These are phyloP conservation scores for Quillaja saponaria DNA, from an alignment of 306 rosid species.

Conservation along the genomic window DNA sequence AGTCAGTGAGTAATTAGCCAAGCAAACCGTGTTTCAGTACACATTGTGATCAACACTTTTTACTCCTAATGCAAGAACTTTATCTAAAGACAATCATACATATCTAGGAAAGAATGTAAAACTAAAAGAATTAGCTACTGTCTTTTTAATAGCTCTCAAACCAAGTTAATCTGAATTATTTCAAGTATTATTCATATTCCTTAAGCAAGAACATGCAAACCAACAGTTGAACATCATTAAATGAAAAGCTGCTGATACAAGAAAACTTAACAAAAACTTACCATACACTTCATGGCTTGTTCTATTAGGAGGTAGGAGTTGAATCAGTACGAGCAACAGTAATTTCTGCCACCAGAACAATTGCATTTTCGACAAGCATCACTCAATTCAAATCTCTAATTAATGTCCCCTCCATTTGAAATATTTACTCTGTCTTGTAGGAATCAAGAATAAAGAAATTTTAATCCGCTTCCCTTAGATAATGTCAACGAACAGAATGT, in stretches of 20 bases:
- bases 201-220: constrained; percentile 13
- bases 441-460: constrained; percentile 11
- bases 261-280: constrained; percentile 27
- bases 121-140: neutral
- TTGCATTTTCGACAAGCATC: constrained; percentile 57
- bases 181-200: constrained; percentile 9
- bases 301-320: constrained; percentile 44
- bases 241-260: too few relatives aligned
- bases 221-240: neutral
- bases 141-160: neutral
- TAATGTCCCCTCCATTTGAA: constrained; percentile 16
- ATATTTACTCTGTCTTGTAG: neutral
- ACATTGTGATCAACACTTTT: neutral
- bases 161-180: constrained; percentile 15
- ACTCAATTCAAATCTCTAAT: constrained; percentile 44
- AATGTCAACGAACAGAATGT: too few relatives aligned
- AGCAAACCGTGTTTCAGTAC: neutral
- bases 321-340: constrained; percentile 53
- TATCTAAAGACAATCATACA: neutral
- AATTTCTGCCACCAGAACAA: constrained; percentile 53
- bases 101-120: constrained; percentile 7
- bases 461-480: too few relatives aligned
- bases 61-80: constrained; percentile 8
- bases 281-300: constrained; percentile 43
- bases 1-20: neutral